These are phyloP conservation scores for Trichoderma atrobrunneum DNA, from an alignment of 2,329 filamentous ascomycete species.

Conservation along the genomic window DNA sequence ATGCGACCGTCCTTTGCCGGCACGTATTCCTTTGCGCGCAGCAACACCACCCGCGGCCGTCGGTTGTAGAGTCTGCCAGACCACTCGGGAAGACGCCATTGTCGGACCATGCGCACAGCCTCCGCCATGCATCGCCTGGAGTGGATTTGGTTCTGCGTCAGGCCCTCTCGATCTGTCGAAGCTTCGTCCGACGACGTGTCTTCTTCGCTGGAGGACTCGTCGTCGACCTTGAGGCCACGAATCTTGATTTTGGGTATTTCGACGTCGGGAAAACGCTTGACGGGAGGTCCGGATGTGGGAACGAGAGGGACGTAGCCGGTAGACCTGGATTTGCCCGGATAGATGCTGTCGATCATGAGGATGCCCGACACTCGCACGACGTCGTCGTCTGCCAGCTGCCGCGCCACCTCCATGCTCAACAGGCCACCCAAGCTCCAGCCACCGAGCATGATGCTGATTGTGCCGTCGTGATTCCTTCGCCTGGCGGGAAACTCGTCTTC, in stretches of 20 bases:
- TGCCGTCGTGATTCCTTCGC: conserved; percentile 28
- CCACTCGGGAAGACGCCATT: conserved; percentile 44
- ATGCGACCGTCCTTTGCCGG: conserved; percentile 30
- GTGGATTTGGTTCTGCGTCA: conserved; percentile 35
- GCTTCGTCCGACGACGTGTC: not conserved
- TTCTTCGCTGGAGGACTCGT: conserved; percentile 14
- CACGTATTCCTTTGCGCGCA: conserved; percentile 44
- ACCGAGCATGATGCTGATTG: conserved; percentile 46
- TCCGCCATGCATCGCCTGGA: conserved; percentile 42
- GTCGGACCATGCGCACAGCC: conserved; percentile 39
- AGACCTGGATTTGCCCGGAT: conserved; percentile 28
- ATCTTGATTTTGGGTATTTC: not conserved
- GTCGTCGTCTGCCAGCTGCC: conserved; percentile 38
- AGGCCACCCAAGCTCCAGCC: conserved; percentile 57
- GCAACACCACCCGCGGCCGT: conserved; percentile 43
- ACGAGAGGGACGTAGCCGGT: not conserved
- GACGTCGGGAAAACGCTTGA: not conserved
- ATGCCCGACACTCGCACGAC: conserved; percentile 46
- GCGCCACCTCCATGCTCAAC: conserved; percentile 50
- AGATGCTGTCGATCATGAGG: conserved; percentile 53
- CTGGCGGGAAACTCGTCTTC: conserved; percentile 29
- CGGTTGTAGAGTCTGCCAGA: conserved; percentile 25
- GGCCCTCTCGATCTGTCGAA: conserved; percentile 26
- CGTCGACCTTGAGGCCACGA: conserved; percentile 18
- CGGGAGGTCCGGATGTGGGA: not conserved